Evolutionary conservation across 768 basidiomycete species (phyloP), one percentile per base, ranked within the genome.

Genomic region (Russula sp.): DNA sequence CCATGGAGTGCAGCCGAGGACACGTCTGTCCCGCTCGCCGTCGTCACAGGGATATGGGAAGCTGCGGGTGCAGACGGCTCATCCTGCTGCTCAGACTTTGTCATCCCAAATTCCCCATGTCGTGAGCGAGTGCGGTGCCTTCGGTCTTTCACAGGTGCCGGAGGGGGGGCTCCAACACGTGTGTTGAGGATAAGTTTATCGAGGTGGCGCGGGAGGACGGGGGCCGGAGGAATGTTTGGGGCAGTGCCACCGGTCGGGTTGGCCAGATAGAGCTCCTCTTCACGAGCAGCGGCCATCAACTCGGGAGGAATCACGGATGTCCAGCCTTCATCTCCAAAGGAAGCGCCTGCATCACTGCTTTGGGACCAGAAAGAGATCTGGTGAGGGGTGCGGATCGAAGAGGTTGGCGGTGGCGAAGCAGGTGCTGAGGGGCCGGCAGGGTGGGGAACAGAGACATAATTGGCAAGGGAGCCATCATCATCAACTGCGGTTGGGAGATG

Each of bases 131-230:
- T 52, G 38, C 61, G 41, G 60, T 51, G 38, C 35, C 66, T 29
- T 25, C 68, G 52, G 7, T 63, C 56, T 42, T 63, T 64, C 38
- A 50, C 45, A 29, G 51, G 61, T 36, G 50, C 22, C 20, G 36
- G 34, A 35, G 61, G 18, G 60, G 64, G 52, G 4, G 79, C 69
- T 69, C 70, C 60, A 67, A 72, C 36, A 51, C 73, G 67, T 67
- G 73, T 71, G 60, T 98, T 98, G 63, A 99, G 75, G 60, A 98
- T 97, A 52, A 97, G 85, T 69, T 93, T 94, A 70, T 98, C 95
- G 45, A 99, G 77, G 69, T 98, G 93, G 1, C 94, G 77, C 0
- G 97, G 97, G 47, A 98, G 79, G 1, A 81, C 77, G 1, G 97
- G 94, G 2, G 97, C 94, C 22, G 87, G 86, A 2, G 94, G 94